These are phyloP conservation scores for Vanderwaltozyma verrucispora DNA, from an alignment of 805 yeast genomes.

Conservation along the genomic window DNA sequence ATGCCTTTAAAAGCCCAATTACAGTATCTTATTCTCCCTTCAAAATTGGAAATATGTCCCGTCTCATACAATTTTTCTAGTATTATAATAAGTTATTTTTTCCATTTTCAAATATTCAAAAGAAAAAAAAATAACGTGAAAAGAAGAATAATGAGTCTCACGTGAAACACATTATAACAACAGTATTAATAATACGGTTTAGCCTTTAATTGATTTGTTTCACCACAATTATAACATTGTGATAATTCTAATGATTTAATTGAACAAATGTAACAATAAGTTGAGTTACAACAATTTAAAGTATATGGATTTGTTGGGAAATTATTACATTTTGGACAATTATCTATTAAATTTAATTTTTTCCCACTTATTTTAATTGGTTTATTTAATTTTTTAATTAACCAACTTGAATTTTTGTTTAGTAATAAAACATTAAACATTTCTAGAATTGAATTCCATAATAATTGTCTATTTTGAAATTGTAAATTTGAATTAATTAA, in stretches of 20 bases:
- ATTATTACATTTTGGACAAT: conserved; percentile 13
- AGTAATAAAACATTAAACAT: conserved; percentile 15
- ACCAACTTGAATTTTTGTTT: conserved; percentile 5
- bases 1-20: too few relatives aligned
- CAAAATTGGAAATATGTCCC: too few relatives aligned
- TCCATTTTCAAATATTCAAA: too few relatives aligned
- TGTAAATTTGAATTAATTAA: neutral
- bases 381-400: too few relatives aligned
- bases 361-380: too few relatives aligned
- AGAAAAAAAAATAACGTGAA: too few relatives aligned
- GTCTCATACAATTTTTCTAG: too few relatives aligned
- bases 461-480: conserved; percentile 20
- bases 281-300: conserved; percentile 12
- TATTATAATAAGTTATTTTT: too few relatives aligned
- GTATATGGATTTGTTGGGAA: conserved; percentile 15
- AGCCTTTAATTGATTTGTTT: conserved; percentile 1
- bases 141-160: too few relatives aligned
- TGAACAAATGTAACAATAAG: conserved; percentile 17
- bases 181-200: conserved; percentile 2
- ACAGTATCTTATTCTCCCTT: too few relatives aligned
- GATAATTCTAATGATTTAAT: conserved; percentile 10
- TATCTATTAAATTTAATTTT: too few relatives aligned
- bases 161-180: too few relatives aligned
- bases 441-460: conserved; percentile 25
- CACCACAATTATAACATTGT: conserved; percentile 8